Conservation (phyloP, 306 rosid genomes). For the Medicago arabica region DNA sequence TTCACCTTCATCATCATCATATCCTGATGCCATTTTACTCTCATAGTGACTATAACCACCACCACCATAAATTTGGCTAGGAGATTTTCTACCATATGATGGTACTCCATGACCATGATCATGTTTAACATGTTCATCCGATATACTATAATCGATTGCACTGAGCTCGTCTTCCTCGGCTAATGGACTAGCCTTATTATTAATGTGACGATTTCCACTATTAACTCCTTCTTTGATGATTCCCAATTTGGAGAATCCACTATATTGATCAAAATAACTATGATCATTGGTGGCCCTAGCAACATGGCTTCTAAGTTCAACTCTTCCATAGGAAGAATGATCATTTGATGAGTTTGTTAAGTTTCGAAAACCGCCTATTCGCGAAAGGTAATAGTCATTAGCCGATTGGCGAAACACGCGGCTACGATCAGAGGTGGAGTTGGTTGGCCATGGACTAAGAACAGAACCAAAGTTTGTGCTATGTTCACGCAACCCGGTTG, state of each 20-base stretch:
- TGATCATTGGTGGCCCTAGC: slow-evolving; percentile 54
- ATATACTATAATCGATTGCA: slow-evolving; percentile 35
- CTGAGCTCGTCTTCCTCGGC: slow-evolving; percentile 68
- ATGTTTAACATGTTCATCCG: slow-evolving; percentile 40
- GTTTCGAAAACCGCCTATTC: slow-evolving; percentile 45
- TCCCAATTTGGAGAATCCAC: slow-evolving; percentile 41
- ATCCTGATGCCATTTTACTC: slow-evolving; percentile 40
- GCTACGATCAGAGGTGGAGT: slow-evolving; percentile 42
- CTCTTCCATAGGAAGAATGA: slow-evolving; percentile 56
- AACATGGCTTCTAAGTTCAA: slow-evolving; percentile 78
- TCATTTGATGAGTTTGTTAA: slow-evolving; percentile 35
- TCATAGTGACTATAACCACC: slow-evolving; percentile 41
- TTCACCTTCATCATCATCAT: slow-evolving; percentile 47
- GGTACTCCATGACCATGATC: slow-evolving; percentile 23
- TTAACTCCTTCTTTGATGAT: slow-evolving; percentile 35
- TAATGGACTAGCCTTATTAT: slow-evolving; percentile 46
- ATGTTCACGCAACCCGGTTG: slow-evolving; percentile 57
- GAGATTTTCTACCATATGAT: slow-evolving; percentile 23
- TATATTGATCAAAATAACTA: slow-evolving; percentile 41
- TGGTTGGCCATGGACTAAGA: slow-evolving; percentile 69
- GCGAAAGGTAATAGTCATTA: slow-evolving; percentile 69
- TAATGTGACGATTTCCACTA: slow-evolving; percentile 9
- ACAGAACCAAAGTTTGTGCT: slow-evolving; percentile 56
- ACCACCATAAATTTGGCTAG: slow-evolving; percentile 27
- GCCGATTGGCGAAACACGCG: slow-evolving; percentile 56